A percentile compares a stretch with the other conserved stretches of the same genome.
Evolutionary conservation across 83 land plant species (phyloP).

Genomic region (Picea mariana): DNA sequence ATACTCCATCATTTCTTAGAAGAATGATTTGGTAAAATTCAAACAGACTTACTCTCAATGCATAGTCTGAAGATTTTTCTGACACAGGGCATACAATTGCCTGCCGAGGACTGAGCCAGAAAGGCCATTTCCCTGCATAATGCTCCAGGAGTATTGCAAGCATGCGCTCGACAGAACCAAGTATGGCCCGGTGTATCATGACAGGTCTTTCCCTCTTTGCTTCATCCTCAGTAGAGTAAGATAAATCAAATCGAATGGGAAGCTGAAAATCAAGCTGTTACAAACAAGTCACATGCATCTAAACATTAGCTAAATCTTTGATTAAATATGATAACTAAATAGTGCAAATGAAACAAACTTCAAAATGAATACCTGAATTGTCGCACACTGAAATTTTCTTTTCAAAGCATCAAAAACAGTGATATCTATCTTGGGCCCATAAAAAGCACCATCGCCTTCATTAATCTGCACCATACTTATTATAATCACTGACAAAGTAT

Average conservation of each 20-base stretch:
- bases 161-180: constrained; percentile 99
- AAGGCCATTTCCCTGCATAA: constrained; percentile 99
- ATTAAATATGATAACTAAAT: background rate
- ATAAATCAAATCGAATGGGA: constrained; percentile 81
- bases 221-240: constrained; percentile 94
- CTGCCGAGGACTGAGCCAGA: constrained; percentile 99
- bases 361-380: constrained; percentile 71
- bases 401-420: constrained; percentile 96
- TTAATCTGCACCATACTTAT: constrained; percentile 53
- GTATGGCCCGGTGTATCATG: constrained; percentile 94
- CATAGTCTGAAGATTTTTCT: constrained; percentile 79
- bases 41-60: constrained; percentile 45
- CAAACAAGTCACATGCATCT: constrained; percentile 5
- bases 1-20: no score
- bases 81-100: constrained; percentile 98
- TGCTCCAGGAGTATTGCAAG: constrained; percentile 96
- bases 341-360: constrained; percentile 4
- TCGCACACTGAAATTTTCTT: constrained; percentile 98
- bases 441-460: constrained; percentile 99
- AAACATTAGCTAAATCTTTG: constrained; percentile 8
- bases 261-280: constrained; percentile 96
- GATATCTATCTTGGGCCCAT: constrained; percentile 98
- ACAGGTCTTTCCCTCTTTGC: constrained; percentile 89
- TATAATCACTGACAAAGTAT: background rate
- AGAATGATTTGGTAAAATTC: no score